These are phyloP conservation scores for Cladosporium halotolerans DNA, from an alignment of 2,329 filamentous ascomycete genomes.

Conservation along the genomic window DNA sequence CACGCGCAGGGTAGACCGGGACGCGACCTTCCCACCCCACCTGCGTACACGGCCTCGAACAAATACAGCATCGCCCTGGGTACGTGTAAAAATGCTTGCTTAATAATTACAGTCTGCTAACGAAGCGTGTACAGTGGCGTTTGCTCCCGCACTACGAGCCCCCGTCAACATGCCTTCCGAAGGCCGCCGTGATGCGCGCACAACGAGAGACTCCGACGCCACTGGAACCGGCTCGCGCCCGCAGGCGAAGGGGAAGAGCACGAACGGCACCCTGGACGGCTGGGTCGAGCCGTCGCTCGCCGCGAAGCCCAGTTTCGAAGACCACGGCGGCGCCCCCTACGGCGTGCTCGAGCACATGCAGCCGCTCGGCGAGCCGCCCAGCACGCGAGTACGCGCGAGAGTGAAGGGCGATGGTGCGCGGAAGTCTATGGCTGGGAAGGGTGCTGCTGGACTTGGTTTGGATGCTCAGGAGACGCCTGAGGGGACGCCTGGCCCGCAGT, in stretches of 20 bases:
- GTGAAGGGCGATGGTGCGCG: slow-evolving; percentile 41
- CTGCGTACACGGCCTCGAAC: slow-evolving; percentile 3
- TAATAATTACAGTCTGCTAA: not conserved
- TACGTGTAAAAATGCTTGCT: not conserved
- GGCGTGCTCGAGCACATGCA: slow-evolving; percentile 81
- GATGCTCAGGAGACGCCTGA: slow-evolving; percentile 43
- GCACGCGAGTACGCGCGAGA: slow-evolving; percentile 53
- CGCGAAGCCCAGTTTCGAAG: slow-evolving; percentile 65
- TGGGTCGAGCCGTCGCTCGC: slow-evolving; percentile 53
- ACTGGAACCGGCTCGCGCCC: slow-evolving; percentile 12
- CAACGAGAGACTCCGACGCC: not conserved
- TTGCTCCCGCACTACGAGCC: slow-evolving; percentile 6
- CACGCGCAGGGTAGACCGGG: too few species aligned
- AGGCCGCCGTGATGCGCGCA: slow-evolving; percentile 9
- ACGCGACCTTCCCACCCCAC: not conserved
- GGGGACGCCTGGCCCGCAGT: slow-evolving; percentile 31
- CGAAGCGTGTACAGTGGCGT: slow-evolving; percentile 6
- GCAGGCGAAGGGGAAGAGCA: slow-evolving; percentile 20
- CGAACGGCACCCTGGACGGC: slow-evolving; percentile 28
- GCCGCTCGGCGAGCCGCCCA: slow-evolving; percentile 67
- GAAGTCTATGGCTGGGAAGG: slow-evolving; percentile 37
- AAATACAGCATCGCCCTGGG: slow-evolving; percentile 12
- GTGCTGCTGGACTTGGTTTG: slow-evolving; percentile 33
- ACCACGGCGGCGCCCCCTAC: slow-evolving; percentile 64
- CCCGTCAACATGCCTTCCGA: slow-evolving; percentile 9